Conservation (phyloP, 2,329 filamentous ascomycete genomes). For the Xylariaceae sp. region DNA sequence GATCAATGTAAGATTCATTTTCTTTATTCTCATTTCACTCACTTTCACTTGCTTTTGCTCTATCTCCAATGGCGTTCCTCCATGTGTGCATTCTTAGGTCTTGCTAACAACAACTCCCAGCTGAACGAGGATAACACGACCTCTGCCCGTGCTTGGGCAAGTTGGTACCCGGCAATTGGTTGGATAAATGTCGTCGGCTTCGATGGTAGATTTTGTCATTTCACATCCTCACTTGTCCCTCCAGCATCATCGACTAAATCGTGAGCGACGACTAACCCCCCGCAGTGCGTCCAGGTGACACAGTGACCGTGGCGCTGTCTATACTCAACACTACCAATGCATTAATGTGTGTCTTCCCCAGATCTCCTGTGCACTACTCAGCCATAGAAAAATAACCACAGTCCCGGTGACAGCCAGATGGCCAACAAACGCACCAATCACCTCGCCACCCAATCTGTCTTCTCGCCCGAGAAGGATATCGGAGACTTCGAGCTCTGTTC, state of each 20-base stretch:
- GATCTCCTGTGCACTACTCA: background rate
- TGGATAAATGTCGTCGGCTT: background rate
- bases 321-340: background rate
- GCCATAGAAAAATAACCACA: background rate
- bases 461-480: background rate
- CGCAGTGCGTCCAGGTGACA: background rate
- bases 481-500: slow-evolving; percentile 1
- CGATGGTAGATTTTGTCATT: background rate
- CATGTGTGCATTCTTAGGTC: background rate
- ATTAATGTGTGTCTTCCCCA: background rate
- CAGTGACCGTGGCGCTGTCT: background rate
- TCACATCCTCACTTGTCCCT: background rate
- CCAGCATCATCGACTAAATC: background rate
- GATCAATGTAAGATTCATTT: background rate
- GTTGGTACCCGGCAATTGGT: background rate
- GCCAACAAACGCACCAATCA: background rate
- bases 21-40: background rate
- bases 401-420: background rate
- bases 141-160: background rate
- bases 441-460: background rate
- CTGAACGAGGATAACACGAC: background rate
- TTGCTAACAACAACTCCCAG: background rate
- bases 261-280: too few species aligned
- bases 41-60: background rate
- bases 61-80: background rate